Base-by-base conservation (phyloP, 345 rosid species). In the Anacardium occidentale region DNA sequence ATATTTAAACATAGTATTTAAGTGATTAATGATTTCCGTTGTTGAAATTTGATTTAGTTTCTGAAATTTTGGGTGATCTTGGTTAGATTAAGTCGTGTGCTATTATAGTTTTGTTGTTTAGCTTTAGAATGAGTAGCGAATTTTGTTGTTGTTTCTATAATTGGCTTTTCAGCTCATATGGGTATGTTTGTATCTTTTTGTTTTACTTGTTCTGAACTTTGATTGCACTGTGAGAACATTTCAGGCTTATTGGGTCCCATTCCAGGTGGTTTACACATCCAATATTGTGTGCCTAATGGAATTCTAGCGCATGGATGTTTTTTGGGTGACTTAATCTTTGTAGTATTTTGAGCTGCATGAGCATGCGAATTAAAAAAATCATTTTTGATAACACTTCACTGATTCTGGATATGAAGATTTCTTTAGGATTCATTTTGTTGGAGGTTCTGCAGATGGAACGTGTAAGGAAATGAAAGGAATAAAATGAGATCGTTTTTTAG, bases 211-310 rank as follows among this genome's bases (percentile, higher is more conserved):
- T 66, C 67, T 62, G 77, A 69, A 58, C 63, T 73, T 32, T 68
- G 65, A 76, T 76, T 75, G 60, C 66, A 62, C 62, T 73, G 58
- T 20, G 56, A 40, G 32, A 60, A 64, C 66, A 70, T n/a, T 72
- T 71, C 72, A 54, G 14, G 32, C 59, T 48, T 51, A 24, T 61
- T 55, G 81, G 88, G 86, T 56, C 84, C 84, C 81, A 66, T 66
- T 14, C 24, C 78, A 51, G n/a, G 77, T 66, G 58, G 64, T 75
- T 70, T 75, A 34, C 29, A 57, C 54, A 68, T 48, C 53, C 56
- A 45, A 51, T 26, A 50, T 64, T 62, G 50, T 67, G 47, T 70
- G 68, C 54, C 52, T 61, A 24, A 44, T 22, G 69, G 54, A 61
- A 29, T 53, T 62, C 32, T 66, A 51, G 37, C 66, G 65, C 29